Percentiles rank a stretch among this genome's conserved stretches.
Evolutionary conservation across 2,329 filamentous ascomycete species (phyloP).

Genomic region (Exophiala xenobiotica): DNA sequence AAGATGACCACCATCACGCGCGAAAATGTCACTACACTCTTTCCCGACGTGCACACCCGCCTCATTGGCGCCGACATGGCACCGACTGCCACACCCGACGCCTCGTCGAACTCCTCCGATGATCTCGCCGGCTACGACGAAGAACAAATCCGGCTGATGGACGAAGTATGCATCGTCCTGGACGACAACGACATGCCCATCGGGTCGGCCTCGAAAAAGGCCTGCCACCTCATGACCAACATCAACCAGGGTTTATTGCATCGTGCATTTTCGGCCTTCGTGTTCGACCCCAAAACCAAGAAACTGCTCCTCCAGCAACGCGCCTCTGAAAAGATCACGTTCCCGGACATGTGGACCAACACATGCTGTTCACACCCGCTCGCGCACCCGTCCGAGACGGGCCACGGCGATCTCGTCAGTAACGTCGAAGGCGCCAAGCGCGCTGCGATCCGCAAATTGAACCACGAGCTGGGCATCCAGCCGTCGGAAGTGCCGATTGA

Average conservation of each 20-base stretch:
- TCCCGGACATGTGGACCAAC: constrained; percentile 99
- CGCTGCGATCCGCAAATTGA: constrained; percentile 87
- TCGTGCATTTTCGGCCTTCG: constrained; percentile 95
- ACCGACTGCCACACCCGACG: constrained; percentile 58
- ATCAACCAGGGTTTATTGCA: constrained; percentile 95
- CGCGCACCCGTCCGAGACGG: constrained; percentile 87
- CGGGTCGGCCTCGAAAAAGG: constrained; percentile 96
- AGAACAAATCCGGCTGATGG: constrained; percentile 97
- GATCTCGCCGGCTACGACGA: constrained; percentile 90
- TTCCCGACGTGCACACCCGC: constrained; percentile 71
- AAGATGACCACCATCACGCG: constrained; percentile 73
- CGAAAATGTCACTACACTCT: constrained; percentile 80
- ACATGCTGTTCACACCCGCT: constrained; percentile 98
- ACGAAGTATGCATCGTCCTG: constrained; percentile 96
- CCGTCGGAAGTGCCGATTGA: constrained; percentile 84
- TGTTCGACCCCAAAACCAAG: constrained; percentile 85
- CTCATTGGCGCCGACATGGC: constrained; percentile 51
- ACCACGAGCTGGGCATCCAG: constrained; percentile 93
- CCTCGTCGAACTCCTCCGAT: constrained; percentile 38
- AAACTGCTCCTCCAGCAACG: constrained; percentile 93
- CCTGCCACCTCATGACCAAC: constrained; percentile 98
- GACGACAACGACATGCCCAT: constrained; percentile 91
- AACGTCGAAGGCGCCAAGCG: constrained; percentile 84
- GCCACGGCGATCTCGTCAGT: constrained; percentile 69
- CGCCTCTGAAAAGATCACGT: constrained; percentile 95